A percentile compares a stretch with the other conserved stretches of the same genome.
Conservation (phyloP, 768 basidiomycete species). For the Termitomyces eurrhizus region DNA sequence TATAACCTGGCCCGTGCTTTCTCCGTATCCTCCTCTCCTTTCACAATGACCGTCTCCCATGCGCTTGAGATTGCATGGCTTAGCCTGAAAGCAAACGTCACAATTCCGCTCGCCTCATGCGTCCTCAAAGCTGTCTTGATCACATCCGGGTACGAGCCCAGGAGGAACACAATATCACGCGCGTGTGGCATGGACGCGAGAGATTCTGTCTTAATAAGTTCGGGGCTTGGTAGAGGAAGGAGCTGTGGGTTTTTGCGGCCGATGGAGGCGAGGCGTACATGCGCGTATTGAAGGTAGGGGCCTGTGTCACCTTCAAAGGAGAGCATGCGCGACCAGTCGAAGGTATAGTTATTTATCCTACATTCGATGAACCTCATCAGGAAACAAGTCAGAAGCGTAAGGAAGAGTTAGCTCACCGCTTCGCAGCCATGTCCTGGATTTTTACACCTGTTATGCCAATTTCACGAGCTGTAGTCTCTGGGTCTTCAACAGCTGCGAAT, state of each 20-base stretch:
- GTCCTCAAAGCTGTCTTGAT: constrained; percentile 82
- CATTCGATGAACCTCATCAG: background rate
- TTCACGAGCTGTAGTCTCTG: constrained; percentile 71
- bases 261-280: constrained; percentile 89
- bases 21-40: constrained; percentile 71
- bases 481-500: constrained; percentile 84
- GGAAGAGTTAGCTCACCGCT: constrained; percentile 51
- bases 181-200: constrained; percentile 69
- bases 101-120: constrained; percentile 87
- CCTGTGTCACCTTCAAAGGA: constrained; percentile 97
- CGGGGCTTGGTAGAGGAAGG: constrained; percentile 65
- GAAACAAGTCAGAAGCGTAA: constrained; percentile 2
- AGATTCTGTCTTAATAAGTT: constrained; percentile 64
- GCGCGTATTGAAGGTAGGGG: constrained; percentile 95
- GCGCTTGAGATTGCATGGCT: constrained; percentile 87
- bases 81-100: constrained; percentile 85
- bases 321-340: constrained; percentile 91
- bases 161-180: constrained; percentile 80
- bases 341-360: constrained; percentile 94
- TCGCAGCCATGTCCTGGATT: constrained; percentile 96
- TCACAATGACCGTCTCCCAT: constrained; percentile 88
- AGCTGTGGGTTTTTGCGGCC: constrained; percentile 89
- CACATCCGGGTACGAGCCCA: constrained; percentile 89
- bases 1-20: constrained; percentile 84
- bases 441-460: constrained; percentile 95